These are phyloP conservation scores for Irpex lacteus DNA, from an alignment of 1,284 basidiomycete species.

Conservation along the genomic window DNA sequence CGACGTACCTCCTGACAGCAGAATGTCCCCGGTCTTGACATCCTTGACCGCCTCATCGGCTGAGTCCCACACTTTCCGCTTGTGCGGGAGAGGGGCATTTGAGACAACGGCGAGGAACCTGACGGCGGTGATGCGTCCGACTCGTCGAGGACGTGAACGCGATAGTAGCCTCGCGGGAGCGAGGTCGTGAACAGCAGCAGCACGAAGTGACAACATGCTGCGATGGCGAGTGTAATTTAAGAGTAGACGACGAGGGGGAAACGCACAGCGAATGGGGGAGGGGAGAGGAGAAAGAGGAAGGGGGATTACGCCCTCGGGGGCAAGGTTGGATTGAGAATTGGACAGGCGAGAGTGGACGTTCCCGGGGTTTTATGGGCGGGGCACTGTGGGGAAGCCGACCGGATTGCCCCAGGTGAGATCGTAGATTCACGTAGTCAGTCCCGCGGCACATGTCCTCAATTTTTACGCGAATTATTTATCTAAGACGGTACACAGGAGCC, in stretches of 20 bases:
- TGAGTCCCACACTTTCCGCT: slow-evolving; percentile 77
- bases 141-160: slow-evolving; percentile 20
- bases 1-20: slow-evolving; percentile 76
- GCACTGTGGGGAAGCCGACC: neutral
- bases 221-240: slow-evolving; percentile 3
- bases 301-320: slow-evolving; percentile 11
- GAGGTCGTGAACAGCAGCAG: slow-evolving; percentile 12
- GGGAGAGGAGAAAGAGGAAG: slow-evolving; percentile 3
- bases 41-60: slow-evolving; percentile 82
- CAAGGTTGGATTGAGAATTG: neutral
- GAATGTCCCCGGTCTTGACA: slow-evolving; percentile 73
- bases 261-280: neutral
- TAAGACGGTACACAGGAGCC: neutral
- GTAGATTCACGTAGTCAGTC: neutral
- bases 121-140: slow-evolving; percentile 18
- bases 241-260: neutral
- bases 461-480: neutral
- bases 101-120: slow-evolving; percentile 29
- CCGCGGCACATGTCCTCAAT: neutral
- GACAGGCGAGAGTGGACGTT: neutral
- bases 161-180: slow-evolving; percentile 20
- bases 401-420: neutral
- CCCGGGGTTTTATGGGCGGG: slow-evolving; percentile 7
- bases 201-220: slow-evolving; percentile 25
- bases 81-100: slow-evolving; percentile 37